Evolutionary conservation across 2,329 filamentous ascomycete species (phyloP).

Genomic region (Sclerotinia minor): DNA sequence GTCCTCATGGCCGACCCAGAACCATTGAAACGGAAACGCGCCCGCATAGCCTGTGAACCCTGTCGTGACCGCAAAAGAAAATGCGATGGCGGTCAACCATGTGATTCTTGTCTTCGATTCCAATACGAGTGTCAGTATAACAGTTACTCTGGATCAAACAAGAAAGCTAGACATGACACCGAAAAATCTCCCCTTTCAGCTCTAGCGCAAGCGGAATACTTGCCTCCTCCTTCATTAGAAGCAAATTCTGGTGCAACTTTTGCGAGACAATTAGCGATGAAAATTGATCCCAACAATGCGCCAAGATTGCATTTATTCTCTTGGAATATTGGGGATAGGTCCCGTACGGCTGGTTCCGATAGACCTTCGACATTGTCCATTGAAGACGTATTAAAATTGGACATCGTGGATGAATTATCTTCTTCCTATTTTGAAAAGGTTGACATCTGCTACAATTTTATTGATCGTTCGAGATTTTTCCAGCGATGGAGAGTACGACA

Average conservation of each 20-base stretch:
- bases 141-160: neutral
- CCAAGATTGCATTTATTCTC: slow-evolving; percentile 43
- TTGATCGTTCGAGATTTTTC: slow-evolving; percentile 13
- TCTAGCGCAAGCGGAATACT: neutral
- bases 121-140: slow-evolving; percentile 12
- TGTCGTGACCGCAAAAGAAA: slow-evolving; percentile 20
- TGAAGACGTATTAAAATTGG: neutral
- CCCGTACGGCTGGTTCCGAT: too few relatives aligned
- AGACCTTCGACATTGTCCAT: neutral
- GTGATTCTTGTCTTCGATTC: slow-evolving; percentile 15
- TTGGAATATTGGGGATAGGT: slow-evolving; percentile 42
- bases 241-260: slow-evolving; percentile 9
- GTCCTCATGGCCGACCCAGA: neutral
- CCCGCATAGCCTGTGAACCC: slow-evolving; percentile 21
- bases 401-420: slow-evolving; percentile 30
- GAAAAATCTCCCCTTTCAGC: neutral
- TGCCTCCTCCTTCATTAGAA: slow-evolving; percentile 7
- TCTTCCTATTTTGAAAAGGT: slow-evolving; percentile 33
- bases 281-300: slow-evolving; percentile 32
- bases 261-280: slow-evolving; percentile 1
- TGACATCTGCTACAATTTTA: slow-evolving; percentile 18
- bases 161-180: neutral
- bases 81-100: slow-evolving; percentile 17
- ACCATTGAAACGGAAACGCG: slow-evolving; percentile 16
- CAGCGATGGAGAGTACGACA: slow-evolving; percentile 16